These are phyloP conservation scores for Ganoderma multipileum DNA, from an alignment of 1,284 basidiomycete genomes.

Conservation along the genomic window DNA sequence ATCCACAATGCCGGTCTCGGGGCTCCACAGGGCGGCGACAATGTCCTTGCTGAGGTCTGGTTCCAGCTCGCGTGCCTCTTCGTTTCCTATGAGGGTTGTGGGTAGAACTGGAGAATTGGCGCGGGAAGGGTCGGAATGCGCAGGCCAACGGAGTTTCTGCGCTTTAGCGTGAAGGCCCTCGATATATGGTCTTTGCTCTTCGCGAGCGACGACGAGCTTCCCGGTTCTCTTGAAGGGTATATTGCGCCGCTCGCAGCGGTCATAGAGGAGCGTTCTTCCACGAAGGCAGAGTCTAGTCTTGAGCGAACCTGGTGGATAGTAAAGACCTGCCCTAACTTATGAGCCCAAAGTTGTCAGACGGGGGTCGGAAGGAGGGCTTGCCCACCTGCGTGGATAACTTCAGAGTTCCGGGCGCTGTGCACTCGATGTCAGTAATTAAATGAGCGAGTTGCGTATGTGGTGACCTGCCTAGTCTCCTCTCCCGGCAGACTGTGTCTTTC, in stretches of 20 bases:
- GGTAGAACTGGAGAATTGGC: conserved; percentile 55
- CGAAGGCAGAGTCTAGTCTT: conserved; percentile 91
- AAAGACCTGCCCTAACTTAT: conserved; percentile 56
- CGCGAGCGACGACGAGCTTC: conserved; percentile 86
- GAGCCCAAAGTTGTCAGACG: background rate
- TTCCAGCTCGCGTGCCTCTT: conserved; percentile 80
- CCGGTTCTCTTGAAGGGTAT: conserved; percentile 82
- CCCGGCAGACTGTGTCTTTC: conserved; percentile 81
- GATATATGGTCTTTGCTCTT: conserved; percentile 74
- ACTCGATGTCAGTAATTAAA: background rate
- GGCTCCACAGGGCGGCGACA: conserved; percentile 78
- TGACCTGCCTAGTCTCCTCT: conserved; percentile 80
- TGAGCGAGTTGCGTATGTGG: background rate
- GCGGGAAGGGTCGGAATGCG: conserved; percentile 40
- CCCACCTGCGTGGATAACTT: conserved; percentile 92
- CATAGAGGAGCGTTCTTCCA: conserved; percentile 87
- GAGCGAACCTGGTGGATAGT: conserved; percentile 86
- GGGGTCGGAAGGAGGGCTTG: background rate
- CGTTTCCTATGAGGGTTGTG: conserved; percentile 72
- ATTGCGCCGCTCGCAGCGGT: conserved; percentile 69
- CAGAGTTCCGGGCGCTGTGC: conserved; percentile 89
- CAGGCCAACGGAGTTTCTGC: conserved; percentile 57
- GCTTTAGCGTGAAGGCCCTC: conserved; percentile 73
- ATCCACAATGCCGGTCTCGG: conserved; percentile 92
- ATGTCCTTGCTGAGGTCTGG: conserved; percentile 82